phyloP scores from a whole-genome alignment of 192 early-diverging fungal species.

The Umbelopsis sp. region DNA sequence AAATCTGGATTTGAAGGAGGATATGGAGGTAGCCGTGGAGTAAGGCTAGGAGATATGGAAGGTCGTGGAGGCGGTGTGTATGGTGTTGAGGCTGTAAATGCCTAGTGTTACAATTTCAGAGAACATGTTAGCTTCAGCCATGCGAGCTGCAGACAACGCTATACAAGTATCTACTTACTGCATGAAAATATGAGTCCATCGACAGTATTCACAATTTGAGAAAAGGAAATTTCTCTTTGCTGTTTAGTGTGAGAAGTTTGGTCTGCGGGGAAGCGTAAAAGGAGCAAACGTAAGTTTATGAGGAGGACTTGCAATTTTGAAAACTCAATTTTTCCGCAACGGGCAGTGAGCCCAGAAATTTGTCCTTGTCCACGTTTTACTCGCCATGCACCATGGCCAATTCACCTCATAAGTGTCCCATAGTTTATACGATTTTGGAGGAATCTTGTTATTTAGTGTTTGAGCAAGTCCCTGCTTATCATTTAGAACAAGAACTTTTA shows the following conservation, averaged over 20 bases:
- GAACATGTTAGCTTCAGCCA: neutral
- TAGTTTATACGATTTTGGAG: conserved; percentile 39
- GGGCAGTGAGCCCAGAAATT: neutral
- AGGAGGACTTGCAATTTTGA: conserved; percentile 9
- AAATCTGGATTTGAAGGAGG: conserved; percentile 10
- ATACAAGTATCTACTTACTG: conserved; percentile 3
- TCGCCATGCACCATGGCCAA: neutral
- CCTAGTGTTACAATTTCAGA: neutral
- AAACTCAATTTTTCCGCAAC: neutral
- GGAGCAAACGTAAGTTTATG: neutral
- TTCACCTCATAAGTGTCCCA: neutral
- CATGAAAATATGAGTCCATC: conserved; percentile 19
- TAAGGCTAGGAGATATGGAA: neutral
- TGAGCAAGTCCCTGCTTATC: conserved; percentile 33
- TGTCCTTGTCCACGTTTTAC: neutral
- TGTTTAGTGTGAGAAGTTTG: conserved; percentile 17
- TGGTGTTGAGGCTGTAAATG: conserved; percentile 4
- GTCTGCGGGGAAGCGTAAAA: neutral
- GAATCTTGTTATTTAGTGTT: conserved; percentile 40
- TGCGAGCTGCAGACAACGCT: neutral
- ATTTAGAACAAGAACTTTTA: conserved; percentile 25
- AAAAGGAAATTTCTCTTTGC: conserved; percentile 19
- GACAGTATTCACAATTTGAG: neutral
- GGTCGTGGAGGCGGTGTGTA: conserved; percentile 12
- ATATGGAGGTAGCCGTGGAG: conserved; percentile 4